A percentile compares a stretch with the other conserved stretches of the same genome.
Evolutionary conservation across 1,284 basidiomycete species (phyloP).

Genomic region (Cutaneotrichosporon curvatum): DNA sequence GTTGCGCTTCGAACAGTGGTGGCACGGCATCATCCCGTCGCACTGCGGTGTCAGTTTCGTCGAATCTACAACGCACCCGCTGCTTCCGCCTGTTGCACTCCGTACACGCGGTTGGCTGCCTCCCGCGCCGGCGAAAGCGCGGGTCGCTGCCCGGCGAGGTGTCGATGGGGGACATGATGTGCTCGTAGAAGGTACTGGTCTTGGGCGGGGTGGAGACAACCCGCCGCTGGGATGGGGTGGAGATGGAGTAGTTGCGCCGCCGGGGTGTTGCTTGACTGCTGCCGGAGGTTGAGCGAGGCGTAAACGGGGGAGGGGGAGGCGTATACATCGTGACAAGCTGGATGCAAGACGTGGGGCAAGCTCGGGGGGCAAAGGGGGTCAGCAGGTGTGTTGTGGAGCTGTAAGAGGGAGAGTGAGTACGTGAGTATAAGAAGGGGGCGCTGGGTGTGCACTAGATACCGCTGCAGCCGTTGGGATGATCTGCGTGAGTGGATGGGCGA

Average conservation of each 20-base stretch:
- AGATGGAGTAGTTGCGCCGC: background rate
- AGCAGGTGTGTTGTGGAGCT: no score
- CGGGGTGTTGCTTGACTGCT: background rate
- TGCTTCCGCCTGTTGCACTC: constrained; percentile 28
- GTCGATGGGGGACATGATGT: constrained; percentile 7
- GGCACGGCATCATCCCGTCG: constrained; percentile 22
- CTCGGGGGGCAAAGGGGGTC: background rate
- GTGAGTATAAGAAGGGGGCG: background rate
- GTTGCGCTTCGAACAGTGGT: constrained; percentile 22
- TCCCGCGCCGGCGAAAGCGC: constrained; percentile 13
- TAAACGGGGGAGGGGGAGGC: background rate
- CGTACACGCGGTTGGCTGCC: constrained; percentile 23
- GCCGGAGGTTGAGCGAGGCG: background rate
- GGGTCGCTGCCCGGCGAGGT: background rate
- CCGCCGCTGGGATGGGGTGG: background rate
- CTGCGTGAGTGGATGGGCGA: no score
- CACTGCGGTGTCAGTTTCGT: constrained; percentile 19
- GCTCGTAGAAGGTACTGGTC: constrained; percentile 5
- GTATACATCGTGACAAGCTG: background rate
- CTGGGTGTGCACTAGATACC: no score
- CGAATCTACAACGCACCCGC: constrained; percentile 16
- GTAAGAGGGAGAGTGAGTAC: background rate
- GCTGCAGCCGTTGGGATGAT: no score
- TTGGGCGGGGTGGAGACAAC: background rate
- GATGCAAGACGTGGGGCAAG: no score